Base-by-base conservation (phyloP, 345 rosid species). In the Cardamine resedifolia region DNA sequence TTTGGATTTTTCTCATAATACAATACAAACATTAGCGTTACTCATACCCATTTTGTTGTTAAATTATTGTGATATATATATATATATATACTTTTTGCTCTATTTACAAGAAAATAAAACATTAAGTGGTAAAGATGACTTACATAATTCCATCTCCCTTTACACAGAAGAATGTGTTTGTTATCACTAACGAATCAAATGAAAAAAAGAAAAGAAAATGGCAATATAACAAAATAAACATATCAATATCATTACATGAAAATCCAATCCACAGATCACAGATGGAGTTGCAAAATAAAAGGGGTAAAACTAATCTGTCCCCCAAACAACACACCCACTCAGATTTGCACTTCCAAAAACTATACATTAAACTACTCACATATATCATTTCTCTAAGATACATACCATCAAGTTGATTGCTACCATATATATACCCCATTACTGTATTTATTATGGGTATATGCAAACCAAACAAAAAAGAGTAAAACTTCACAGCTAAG, bases 381-480 rank as follows among this genome's bases (percentile, higher is more conserved):
- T 21, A 58, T 21, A 67, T 50, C 51, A 65, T 58, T 57, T 57
- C 3, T 31, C 39, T 24, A 33, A 48, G 24, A 36, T 26, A 73
- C 44, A 36, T 26, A 73, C 44, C 36, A 50, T 59, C 47, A 67
- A 28, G 16, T 41, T 67, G 24, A 23, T 14, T 68, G 43, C 52
- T 51, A 33, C 53, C 14, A 60, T 44, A 44, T 7, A 10, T 27
- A 58, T 44, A 44, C 8, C 62, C 68, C 63, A 27, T 59, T 50
- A 59, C 58, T 75, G 45, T 61, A 62, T 41, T 75, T 55, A 75
- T 62, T 75, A 75, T 45, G 74, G 74, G 70, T 62, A 59, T 62
- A 59, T 45, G 59, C 45, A 69, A 34, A 68, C 50, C 64, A 27
- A 61, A 63, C 24, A 23, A 4, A 11, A 23, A n/a, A 8, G 19